Conservation (phyloP, 2,329 filamentous ascomycete species). For the Clonostachys chloroleuca region DNA sequence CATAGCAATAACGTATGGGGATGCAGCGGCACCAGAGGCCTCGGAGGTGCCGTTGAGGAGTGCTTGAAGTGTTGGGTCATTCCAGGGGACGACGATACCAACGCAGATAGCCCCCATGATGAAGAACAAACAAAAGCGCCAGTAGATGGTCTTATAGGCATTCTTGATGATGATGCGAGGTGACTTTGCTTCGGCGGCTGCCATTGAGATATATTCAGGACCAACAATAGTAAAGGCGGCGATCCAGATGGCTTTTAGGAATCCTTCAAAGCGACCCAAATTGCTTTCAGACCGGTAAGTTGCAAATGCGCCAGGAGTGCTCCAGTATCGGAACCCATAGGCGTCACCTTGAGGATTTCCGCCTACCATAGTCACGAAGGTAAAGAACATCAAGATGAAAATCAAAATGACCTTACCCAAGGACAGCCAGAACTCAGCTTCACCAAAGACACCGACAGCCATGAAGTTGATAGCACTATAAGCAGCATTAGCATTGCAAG, state of each 20-base stretch:
- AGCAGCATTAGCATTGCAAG: conserved; percentile 63
- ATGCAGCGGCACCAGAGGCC: conserved; percentile 39
- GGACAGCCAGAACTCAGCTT: conserved; percentile 50
- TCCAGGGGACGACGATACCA: conserved; percentile 49
- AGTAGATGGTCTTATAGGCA: conserved; percentile 71
- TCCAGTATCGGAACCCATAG: conserved; percentile 61
- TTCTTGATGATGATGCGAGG: conserved; percentile 61
- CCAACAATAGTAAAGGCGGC: conserved; percentile 66
- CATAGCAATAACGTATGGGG: conserved; percentile 56
- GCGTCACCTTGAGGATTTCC: conserved; percentile 59
- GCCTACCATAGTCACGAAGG: conserved; percentile 57
- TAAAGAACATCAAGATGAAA: conserved; percentile 55
- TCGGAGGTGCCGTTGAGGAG: conserved; percentile 20
- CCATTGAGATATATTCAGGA: conserved; percentile 60
- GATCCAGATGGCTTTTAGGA: conserved; percentile 50
- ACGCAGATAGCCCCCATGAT: conserved; percentile 58
- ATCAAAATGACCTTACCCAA: conserved; percentile 42
- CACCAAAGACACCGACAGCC: conserved; percentile 37
- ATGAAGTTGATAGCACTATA: conserved; percentile 32
- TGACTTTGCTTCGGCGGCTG: conserved; percentile 58
- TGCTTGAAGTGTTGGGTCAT: conserved; percentile 19
- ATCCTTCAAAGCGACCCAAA: conserved; percentile 59
- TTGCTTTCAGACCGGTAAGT: conserved; percentile 34
- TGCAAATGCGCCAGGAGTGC: conserved; percentile 20
- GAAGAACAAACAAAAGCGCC: conserved; percentile 67